A percentile compares a stretch with the other conserved stretches of the same genome.
These are phyloP conservation scores for Lyophyllum shimeji DNA, from an alignment of 768 basidiomycete species.

Conservation along the genomic window DNA sequence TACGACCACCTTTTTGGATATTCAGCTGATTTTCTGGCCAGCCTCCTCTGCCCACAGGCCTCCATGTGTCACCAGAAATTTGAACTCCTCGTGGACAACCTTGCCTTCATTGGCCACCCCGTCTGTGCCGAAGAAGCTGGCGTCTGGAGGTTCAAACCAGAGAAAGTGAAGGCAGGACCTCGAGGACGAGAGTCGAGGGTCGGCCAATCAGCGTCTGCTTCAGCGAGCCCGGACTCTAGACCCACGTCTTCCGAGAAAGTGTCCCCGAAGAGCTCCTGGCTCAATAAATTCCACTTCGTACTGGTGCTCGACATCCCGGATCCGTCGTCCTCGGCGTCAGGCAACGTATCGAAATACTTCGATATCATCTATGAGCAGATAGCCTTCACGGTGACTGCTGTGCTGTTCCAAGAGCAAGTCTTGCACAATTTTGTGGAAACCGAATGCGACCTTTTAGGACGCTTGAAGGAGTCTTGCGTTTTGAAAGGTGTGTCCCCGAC, in stretches of 20 bases:
- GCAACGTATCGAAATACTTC: slow-evolving; percentile 75
- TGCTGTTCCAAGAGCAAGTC: slow-evolving; percentile 90
- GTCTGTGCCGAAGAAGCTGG: slow-evolving; percentile 78
- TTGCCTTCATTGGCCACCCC: slow-evolving; percentile 94
- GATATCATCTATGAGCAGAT: slow-evolving; percentile 89
- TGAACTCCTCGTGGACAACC: slow-evolving; percentile 86
- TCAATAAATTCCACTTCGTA: slow-evolving; percentile 83
- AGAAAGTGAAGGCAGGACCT: slow-evolving; percentile 48
- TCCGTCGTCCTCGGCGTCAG: slow-evolving; percentile 80
- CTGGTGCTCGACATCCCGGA: slow-evolving; percentile 88
- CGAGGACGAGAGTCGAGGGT: slow-evolving; percentile 58
- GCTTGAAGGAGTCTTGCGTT: slow-evolving; percentile 69
- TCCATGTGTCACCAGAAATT: slow-evolving; percentile 93
- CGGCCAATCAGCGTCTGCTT: slow-evolving; percentile 31
- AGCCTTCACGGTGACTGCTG: slow-evolving; percentile 87
- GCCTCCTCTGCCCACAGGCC: slow-evolving; percentile 73
- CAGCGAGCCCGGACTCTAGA: slow-evolving; percentile 25
- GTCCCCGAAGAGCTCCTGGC: slow-evolving; percentile 42
- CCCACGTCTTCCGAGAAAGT: slow-evolving; percentile 35
- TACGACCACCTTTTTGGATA: slow-evolving; percentile 80
- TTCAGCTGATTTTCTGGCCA: slow-evolving; percentile 77
- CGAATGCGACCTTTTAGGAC: slow-evolving; percentile 71
- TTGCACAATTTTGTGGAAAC: slow-evolving; percentile 81
- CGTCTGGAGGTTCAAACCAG: slow-evolving; percentile 72
- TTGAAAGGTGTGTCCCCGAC: slow-evolving; percentile 49